Conservation (phyloP, 73 alveolate genomes). For the Symbiodinium natans region DNA sequence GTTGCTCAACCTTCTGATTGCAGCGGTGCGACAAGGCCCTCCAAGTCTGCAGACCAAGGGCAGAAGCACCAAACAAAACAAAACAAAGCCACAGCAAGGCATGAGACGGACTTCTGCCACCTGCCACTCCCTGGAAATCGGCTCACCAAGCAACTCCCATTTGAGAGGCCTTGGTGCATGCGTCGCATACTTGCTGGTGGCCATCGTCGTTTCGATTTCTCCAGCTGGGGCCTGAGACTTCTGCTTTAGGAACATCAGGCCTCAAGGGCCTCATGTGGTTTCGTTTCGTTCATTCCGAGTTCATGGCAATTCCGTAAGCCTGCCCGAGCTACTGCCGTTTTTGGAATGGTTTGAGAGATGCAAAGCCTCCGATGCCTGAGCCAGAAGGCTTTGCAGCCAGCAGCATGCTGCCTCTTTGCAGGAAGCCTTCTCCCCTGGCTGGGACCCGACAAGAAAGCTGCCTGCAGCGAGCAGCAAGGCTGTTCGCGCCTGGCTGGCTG, state of each 20-base stretch:
- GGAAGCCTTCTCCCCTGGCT: neutral
- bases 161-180: constrained; percentile 54
- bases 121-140: no score
- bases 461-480: neutral
- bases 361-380: neutral
- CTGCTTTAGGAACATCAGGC: neutral
- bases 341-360: no score
- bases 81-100: no score
- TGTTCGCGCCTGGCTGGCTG: neutral
- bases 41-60: no score
- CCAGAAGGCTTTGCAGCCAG: neutral
- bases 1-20: no score
- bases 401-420: neutral
- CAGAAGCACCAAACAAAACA: no score
- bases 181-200: constrained; percentile 78
- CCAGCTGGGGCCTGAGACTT: constrained; percentile 1
- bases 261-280: neutral
- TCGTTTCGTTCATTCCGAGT: no score
- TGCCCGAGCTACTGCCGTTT: no score
- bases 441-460: neutral
- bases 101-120: no score
- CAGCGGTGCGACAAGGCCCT: no score
- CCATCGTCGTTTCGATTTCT: constrained; percentile 60
- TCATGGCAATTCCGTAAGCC: no score
- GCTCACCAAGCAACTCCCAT: no score